Evolutionary conservation across 164 flowering plant species (phyloP).

Genomic region (Paratinospora sagittata): DNA sequence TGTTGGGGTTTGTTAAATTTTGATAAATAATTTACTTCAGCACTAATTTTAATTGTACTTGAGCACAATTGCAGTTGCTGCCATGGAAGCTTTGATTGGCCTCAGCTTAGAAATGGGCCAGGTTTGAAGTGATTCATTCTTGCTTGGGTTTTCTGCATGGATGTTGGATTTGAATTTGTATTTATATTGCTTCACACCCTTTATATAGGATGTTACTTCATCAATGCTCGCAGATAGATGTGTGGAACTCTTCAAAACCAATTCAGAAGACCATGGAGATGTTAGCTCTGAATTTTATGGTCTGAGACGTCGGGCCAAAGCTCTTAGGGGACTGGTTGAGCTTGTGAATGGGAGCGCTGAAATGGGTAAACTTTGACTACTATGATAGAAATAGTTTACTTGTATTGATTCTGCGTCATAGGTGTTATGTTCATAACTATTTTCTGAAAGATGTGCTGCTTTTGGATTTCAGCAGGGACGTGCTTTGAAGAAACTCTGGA

Average conservation of each 20-base stretch:
- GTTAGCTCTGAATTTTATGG: constrained; percentile 21
- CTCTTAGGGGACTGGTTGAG: constrained; percentile 70
- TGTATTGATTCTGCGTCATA: neutral
- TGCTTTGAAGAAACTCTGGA: constrained; percentile 34
- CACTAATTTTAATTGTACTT: neutral
- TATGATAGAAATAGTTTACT: neutral
- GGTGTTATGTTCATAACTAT: constrained; percentile 1
- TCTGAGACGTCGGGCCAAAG: constrained; percentile 45
- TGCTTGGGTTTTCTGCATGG: neutral
- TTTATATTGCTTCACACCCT: constrained; percentile 20
- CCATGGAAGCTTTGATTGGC: constrained; percentile 68
- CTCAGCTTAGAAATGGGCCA: constrained; percentile 52
- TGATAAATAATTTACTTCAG: neutral
- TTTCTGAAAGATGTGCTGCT: constrained; percentile 13
- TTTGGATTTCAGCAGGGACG: constrained; percentile 41
- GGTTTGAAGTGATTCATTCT: constrained; percentile 30
- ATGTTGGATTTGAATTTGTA: neutral
- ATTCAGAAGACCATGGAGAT: constrained; percentile 11
- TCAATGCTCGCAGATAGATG: constrained; percentile 62
- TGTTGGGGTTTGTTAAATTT: neutral
- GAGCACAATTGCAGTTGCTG: constrained; percentile 50
- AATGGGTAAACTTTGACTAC: constrained; percentile 32
- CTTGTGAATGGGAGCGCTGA: constrained; percentile 54
- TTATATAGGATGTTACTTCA: constrained; percentile 69
- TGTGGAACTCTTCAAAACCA: constrained; percentile 32